Conservation (phyloP, 1,284 basidiomycete species). For the Sporisorium iseilematis-ciliati region DNA sequence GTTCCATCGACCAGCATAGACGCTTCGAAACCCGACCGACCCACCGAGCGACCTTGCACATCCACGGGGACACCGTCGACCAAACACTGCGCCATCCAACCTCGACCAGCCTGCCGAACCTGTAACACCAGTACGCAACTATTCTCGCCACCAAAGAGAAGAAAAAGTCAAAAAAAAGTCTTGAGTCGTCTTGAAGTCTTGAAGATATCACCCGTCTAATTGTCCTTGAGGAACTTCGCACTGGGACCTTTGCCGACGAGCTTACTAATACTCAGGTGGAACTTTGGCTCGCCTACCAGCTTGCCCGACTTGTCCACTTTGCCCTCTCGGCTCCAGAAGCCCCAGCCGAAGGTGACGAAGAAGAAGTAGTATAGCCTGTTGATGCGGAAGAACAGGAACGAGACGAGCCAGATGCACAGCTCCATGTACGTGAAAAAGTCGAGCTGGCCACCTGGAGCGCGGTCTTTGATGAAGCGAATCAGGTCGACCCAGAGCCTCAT, state of each 20-base stretch:
- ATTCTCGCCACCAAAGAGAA: neutral
- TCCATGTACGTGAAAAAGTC: conserved; percentile 79
- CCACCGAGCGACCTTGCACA: neutral
- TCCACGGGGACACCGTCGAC: conserved; percentile 4
- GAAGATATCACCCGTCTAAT: neutral
- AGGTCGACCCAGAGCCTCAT: conserved; percentile 79
- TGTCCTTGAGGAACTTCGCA: conserved; percentile 41
- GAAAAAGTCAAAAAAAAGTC: neutral
- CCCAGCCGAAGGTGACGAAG: conserved; percentile 64
- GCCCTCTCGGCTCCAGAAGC: conserved; percentile 58
- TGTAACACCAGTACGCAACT: conserved; percentile 23
- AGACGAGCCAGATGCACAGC: conserved; percentile 69
- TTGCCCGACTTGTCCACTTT: conserved; percentile 44
- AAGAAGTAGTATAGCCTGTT: conserved; percentile 59
- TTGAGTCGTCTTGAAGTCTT: conserved; percentile 6
- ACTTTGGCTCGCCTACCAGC: conserved; percentile 47
- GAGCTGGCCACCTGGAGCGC: conserved; percentile 74
- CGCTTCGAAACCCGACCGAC: neutral
- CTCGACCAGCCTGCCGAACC: neutral
- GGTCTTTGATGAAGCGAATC: conserved; percentile 75
- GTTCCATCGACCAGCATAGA: neutral
- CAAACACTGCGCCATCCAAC: neutral
- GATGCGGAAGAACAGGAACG: conserved; percentile 60
- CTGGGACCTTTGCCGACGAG: conserved; percentile 46
- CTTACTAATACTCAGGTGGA: conserved; percentile 57